phyloP scores from a whole-genome alignment of 2,329 filamentous ascomycete genomes.

The Escovopsis sp. region DNA sequence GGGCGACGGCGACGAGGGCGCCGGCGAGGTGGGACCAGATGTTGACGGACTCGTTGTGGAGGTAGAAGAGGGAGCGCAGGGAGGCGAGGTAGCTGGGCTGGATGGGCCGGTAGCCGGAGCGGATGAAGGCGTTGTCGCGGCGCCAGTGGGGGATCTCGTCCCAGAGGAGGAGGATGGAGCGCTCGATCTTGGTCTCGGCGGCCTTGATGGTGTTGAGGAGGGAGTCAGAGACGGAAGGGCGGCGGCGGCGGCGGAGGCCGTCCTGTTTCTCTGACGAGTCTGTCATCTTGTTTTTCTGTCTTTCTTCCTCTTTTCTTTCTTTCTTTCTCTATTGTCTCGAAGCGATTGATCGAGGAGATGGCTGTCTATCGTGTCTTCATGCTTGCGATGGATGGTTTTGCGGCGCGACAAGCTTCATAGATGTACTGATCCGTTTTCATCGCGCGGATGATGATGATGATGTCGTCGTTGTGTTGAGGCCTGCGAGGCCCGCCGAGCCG shows the following conservation, averaged over 20 bases:
- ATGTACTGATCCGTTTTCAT: too few species aligned
- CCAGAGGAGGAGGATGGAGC: constrained; percentile 35
- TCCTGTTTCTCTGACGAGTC: not conserved
- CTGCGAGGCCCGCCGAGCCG: too few species aligned
- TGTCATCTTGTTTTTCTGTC: not conserved
- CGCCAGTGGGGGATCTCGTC: constrained; percentile 45
- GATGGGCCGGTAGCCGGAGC: constrained; percentile 36
- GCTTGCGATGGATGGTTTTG: not conserved
- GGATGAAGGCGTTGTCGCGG: constrained; percentile 44
- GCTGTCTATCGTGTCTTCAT: too few species aligned
- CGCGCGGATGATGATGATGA: too few species aligned
- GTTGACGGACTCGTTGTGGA: constrained; percentile 50
- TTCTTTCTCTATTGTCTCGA: too few species aligned
- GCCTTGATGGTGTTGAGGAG: constrained; percentile 14
- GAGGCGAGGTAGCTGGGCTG: constrained; percentile 33
- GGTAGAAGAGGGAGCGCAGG: constrained; percentile 32
- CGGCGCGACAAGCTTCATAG: too few species aligned
- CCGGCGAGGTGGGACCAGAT: constrained; percentile 54
- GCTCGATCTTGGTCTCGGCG: constrained; percentile 26
- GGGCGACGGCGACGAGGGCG: constrained; percentile 40
- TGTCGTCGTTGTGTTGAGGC: too few species aligned
- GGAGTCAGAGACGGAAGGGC: constrained; percentile 15
- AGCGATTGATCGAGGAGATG: too few species aligned
- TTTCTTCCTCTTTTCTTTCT: not conserved
- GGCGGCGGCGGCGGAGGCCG: constrained; percentile 16